A percentile compares a stretch with the other conserved stretches of the same genome.
phyloP scores from a whole-genome alignment of 2,329 filamentous ascomycete species.

The Bipolaris gigantea region DNA sequence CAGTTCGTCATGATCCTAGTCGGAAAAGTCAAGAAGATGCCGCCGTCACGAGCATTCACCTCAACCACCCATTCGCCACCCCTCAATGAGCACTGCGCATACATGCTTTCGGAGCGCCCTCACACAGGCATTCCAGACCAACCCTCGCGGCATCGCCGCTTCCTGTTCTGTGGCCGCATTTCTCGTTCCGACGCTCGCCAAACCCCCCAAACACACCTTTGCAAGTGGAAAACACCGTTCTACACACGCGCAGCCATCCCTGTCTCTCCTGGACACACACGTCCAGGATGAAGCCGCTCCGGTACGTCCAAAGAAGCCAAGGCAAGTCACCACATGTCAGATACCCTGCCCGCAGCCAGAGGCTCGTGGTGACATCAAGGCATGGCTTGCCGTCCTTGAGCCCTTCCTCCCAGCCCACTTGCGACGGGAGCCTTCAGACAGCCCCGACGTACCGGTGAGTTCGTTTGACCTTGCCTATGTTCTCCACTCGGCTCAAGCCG shows the following conservation, averaged over 20 bases:
- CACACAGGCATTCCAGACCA: constrained; percentile 40
- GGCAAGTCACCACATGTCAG: constrained; percentile 9
- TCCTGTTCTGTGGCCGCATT: constrained; percentile 37
- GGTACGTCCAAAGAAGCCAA: constrained; percentile 14
- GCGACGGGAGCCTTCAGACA: constrained; percentile 17
- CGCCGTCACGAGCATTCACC: constrained; percentile 20
- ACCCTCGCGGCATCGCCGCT: constrained; percentile 21
- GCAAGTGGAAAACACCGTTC: constrained; percentile 25
- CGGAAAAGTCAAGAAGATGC: constrained; percentile 28
- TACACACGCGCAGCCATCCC: constrained; percentile 4
- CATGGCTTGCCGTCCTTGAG: constrained; percentile 44
- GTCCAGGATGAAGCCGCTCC: background rate
- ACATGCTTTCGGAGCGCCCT: constrained; percentile 43
- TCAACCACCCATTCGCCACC: constrained; percentile 16
- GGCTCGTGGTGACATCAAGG: constrained; percentile 29
- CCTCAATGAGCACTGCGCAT: constrained; percentile 45
- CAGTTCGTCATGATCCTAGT: constrained; percentile 27
- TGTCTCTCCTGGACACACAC: constrained; percentile 1
- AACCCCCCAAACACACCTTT: constrained; percentile 30
- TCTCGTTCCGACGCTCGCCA: constrained; percentile 38
- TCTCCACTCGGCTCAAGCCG: constrained; percentile 32
- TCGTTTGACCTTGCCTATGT: constrained; percentile 32
- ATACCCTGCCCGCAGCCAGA: constrained; percentile 28
- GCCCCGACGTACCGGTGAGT: constrained; percentile 22
- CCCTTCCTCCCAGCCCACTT: constrained; percentile 42